Evolutionary conservation across 371 early-diverging fungal species (phyloP).

Genomic region (Mycotypha africana): DNA sequence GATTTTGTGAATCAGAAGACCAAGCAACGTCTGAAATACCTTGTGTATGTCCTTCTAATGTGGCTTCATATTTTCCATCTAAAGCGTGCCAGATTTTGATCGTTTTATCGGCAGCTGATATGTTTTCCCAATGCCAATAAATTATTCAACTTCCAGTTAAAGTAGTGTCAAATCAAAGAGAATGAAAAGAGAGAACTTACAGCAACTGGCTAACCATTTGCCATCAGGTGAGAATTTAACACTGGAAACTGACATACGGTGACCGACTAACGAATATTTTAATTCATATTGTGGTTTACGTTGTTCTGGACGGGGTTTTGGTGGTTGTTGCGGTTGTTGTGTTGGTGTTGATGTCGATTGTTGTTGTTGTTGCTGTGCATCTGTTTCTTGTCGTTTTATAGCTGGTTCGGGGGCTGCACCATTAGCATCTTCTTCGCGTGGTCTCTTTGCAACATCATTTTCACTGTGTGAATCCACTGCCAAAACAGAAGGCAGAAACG

Average conservation of each 20-base stretch:
- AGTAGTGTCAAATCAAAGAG: too few relatives aligned
- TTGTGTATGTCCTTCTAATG: constrained; percentile 86
- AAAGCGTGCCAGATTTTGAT: constrained; percentile 90
- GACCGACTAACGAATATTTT: constrained; percentile 87
- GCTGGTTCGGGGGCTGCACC: constrained; percentile 6
- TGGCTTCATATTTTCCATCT: constrained; percentile 81
- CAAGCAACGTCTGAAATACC: constrained; percentile 98
- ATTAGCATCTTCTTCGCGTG: constrained; percentile 9
- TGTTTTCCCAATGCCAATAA: background rate
- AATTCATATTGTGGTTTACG: constrained; percentile 84
- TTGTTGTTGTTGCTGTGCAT: too few relatives aligned
- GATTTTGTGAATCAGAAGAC: constrained; percentile 83
- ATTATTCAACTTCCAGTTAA: too few relatives aligned
- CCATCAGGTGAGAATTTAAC: constrained; percentile 98
- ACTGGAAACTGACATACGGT: constrained; percentile 90
- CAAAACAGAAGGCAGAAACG: too few relatives aligned
- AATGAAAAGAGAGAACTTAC: constrained; percentile 61
- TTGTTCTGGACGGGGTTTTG: constrained; percentile 19
- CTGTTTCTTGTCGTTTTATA: constrained; percentile 10
- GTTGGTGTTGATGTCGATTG: too few relatives aligned
- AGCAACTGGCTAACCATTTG: constrained; percentile 90
- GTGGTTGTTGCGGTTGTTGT: background rate
- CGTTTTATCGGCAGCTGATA: constrained; percentile 81
- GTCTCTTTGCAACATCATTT: constrained; percentile 12
- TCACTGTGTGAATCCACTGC: too few relatives aligned